Evolutionary conservation across 2,329 filamentous ascomycete genomes (phyloP).

Genomic region (Juglanconis juglandina): DNA sequence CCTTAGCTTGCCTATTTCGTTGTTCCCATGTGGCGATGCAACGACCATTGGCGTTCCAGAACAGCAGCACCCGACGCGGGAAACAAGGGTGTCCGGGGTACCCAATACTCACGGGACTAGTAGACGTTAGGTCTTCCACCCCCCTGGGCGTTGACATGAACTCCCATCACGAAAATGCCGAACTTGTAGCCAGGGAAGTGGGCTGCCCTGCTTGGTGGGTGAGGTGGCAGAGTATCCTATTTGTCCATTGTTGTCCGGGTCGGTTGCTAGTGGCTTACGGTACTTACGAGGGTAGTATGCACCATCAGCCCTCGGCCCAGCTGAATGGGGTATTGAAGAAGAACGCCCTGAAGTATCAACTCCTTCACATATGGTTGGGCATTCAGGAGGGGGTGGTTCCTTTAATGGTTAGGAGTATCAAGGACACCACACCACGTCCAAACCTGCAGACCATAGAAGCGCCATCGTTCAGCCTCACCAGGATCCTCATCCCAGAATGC

Average conservation of each 20-base stretch:
- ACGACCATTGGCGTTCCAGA: background rate
- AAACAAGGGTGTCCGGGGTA: background rate
- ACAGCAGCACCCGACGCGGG: background rate
- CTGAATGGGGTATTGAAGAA: background rate
- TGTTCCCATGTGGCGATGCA: slow-evolving; percentile 1
- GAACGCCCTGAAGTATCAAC: background rate
- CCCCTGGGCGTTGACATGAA: background rate
- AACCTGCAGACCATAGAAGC: slow-evolving; percentile 2
- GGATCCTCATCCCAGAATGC: background rate
- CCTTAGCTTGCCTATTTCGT: background rate
- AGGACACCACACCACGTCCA: background rate
- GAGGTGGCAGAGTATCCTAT: slow-evolving; percentile 7
- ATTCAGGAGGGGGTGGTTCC: background rate
- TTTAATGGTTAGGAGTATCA: background rate
- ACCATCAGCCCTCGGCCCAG: slow-evolving; percentile 5
- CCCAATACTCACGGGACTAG: background rate
- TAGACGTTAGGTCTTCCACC: background rate
- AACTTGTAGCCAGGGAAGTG: slow-evolving; percentile 4
- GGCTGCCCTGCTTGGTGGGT: slow-evolving; percentile 3
- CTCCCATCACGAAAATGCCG: background rate
- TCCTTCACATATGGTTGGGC: no score
- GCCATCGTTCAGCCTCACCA: slow-evolving; percentile 2
- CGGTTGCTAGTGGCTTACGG: background rate
- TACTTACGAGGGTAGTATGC: background rate
- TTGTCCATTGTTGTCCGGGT: background rate